These are phyloP conservation scores for Fusarium piperis DNA, from an alignment of 2,329 filamentous ascomycete species.

Conservation along the genomic window DNA sequence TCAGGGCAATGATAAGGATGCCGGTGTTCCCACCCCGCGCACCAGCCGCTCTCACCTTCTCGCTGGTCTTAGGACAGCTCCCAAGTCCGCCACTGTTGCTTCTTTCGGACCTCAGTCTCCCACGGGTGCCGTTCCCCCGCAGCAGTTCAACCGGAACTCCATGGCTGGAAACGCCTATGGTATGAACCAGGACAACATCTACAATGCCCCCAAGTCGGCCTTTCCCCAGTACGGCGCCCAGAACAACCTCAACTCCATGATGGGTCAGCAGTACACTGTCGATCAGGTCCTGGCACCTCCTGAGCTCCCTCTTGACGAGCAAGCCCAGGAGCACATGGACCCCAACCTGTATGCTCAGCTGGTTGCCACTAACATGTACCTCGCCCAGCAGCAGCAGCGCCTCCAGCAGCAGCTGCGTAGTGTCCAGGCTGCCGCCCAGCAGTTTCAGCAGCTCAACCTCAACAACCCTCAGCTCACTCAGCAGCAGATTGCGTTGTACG, in stretches of 20 bases:
- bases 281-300: conserved; percentile 91
- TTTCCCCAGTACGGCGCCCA: conserved; percentile 58
- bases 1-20: conserved; percentile 72
- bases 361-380: conserved; percentile 88
- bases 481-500: conserved; percentile 58
- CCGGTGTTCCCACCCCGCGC: conserved; percentile 80
- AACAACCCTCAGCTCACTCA: conserved; percentile 61
- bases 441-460: conserved; percentile 81
- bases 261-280: conserved; percentile 72
- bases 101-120: conserved; percentile 76
- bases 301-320: conserved; percentile 76
- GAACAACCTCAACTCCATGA: conserved; percentile 46
- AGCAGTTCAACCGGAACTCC: conserved; percentile 57
- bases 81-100: conserved; percentile 81
- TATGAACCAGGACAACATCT: conserved; percentile 54
- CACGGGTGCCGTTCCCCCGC: conserved; percentile 51
- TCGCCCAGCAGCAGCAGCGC: conserved; percentile 93
- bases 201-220: conserved; percentile 67
- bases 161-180: conserved; percentile 57
- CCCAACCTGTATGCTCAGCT: conserved; percentile 88
- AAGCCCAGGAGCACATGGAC: conserved; percentile 79
- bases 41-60: conserved; percentile 95
- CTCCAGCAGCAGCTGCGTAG: conserved; percentile 91
- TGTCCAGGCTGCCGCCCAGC: conserved; percentile 84
- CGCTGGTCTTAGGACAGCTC: conserved; percentile 90